Evolutionary conservation across 2,329 filamentous ascomycete genomes (phyloP).

Genomic region (Curvularia verruculosa): DNA sequence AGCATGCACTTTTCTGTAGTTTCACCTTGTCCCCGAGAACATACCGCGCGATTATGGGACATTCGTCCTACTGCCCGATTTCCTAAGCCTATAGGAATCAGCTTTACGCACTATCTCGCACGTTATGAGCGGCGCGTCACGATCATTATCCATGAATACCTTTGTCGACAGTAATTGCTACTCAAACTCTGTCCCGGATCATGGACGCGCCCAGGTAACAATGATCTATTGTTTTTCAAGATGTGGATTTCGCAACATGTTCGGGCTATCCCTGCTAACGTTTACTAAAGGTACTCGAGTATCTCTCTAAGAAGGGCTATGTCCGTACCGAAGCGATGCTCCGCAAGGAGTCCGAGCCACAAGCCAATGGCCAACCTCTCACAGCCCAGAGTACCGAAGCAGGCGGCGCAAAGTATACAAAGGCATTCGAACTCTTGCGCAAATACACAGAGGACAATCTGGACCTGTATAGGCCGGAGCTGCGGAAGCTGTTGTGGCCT

Average conservation of each 20-base stretch:
- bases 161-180: not conserved
- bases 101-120: not conserved
- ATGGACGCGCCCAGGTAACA: not conserved
- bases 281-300: constrained; percentile 77
- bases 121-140: not conserved
- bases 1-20: not conserved
- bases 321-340: constrained; percentile 91
- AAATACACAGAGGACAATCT: constrained; percentile 90
- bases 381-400: constrained; percentile 67
- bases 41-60: not conserved
- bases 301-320: constrained; percentile 94
- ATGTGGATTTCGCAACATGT: not conserved
- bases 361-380: constrained; percentile 82
- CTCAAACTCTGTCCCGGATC: not conserved
- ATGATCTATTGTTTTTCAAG: not conserved
- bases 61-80: constrained; percentile 1
- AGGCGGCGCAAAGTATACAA: constrained; percentile 77
- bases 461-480: constrained; percentile 90
- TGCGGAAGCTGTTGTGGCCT: constrained; percentile 88
- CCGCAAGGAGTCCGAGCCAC: constrained; percentile 83
- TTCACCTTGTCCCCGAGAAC: not conserved
- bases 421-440: constrained; percentile 73
- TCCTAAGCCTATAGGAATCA: not conserved
- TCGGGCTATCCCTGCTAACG: constrained; percentile 10
- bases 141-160: not conserved